phyloP scores from a whole-genome alignment of 352 stramenopile species.

The Globisporangium okanoganense region DNA sequence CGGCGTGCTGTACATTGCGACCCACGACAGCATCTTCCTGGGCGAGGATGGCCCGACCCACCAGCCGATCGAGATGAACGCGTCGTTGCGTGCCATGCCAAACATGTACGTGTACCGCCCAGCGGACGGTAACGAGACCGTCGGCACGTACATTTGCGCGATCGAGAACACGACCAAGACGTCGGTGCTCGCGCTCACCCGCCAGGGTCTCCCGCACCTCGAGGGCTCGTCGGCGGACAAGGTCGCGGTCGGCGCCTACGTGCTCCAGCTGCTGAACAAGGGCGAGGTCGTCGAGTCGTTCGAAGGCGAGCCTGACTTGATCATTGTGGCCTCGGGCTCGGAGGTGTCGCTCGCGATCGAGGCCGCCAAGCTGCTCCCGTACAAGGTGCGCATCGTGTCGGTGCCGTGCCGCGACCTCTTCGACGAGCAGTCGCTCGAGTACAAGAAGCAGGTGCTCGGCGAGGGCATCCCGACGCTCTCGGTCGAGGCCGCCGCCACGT shows the following conservation, averaged over 20 bases:
- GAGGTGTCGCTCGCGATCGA: slow-evolving; percentile 96
- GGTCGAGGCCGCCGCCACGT: slow-evolving; percentile 93
- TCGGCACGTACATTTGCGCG: slow-evolving; percentile 92
- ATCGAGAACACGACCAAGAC: slow-evolving; percentile 86
- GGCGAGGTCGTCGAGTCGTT: slow-evolving; percentile 68
- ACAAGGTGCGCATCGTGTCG: slow-evolving; percentile 93
- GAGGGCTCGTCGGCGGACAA: slow-evolving; percentile 85
- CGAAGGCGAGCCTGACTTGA: slow-evolving; percentile 82
- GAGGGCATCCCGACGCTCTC: slow-evolving; percentile 94
- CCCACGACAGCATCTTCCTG: slow-evolving; percentile 99
- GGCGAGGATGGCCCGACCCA: slow-evolving; percentile 99
- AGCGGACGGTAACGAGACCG: slow-evolving; percentile 98
- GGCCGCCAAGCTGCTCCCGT: slow-evolving; percentile 88
- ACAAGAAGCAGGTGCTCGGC: slow-evolving; percentile 95
- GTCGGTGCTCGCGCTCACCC: slow-evolving; percentile 92
- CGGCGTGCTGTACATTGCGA: slow-evolving; percentile 98
- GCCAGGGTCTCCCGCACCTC: slow-evolving; percentile 90
- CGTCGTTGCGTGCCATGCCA: slow-evolving; percentile 94
- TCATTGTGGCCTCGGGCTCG: slow-evolving; percentile 93
- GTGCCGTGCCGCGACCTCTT: slow-evolving; percentile 98
- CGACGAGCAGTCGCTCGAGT: slow-evolving; percentile 93
- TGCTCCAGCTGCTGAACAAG: slow-evolving; percentile 76
- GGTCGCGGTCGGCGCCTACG: slow-evolving; percentile 90
- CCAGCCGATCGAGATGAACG: slow-evolving; percentile 98
- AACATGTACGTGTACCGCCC: slow-evolving; percentile 98